Percentiles rank a stretch among this genome's conserved stretches.
These are phyloP conservation scores for Candida xyloterini DNA, from an alignment of 805 yeast species.

Conservation along the genomic window DNA sequence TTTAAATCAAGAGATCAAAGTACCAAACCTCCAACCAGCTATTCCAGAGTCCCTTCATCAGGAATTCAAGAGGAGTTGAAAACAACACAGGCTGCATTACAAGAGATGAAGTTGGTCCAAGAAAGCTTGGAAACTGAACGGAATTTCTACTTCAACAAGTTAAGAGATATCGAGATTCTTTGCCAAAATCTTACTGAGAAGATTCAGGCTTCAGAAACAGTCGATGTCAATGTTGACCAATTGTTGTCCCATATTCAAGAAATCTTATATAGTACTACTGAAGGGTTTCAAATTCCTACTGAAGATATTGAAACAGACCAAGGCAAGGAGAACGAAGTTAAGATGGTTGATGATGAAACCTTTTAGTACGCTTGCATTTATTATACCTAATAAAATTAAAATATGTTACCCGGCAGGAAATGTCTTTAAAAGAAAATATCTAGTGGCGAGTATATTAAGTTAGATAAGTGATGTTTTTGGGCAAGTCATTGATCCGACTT, in stretches of 20 bases:
- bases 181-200: constrained; percentile 61
- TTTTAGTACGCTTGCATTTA: constrained; percentile 22
- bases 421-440: not conserved
- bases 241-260: constrained; percentile 63
- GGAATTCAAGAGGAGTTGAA: constrained; percentile 43
- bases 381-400: not conserved
- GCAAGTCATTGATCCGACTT: not conserved
- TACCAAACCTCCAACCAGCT: constrained; percentile 7
- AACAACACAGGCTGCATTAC: constrained; percentile 51
- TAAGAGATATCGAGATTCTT: constrained; percentile 83
- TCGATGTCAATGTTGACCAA: constrained; percentile 33
- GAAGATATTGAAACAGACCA: constrained; percentile 19
- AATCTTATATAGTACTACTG: constrained; percentile 76
- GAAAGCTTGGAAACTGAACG: constrained; percentile 78
- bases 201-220: constrained; percentile 33
- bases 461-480: constrained; percentile 3
- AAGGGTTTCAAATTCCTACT: constrained; percentile 71
- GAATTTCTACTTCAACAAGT: constrained; percentile 83
- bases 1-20: constrained; percentile 13
- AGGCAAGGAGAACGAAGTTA: constrained; percentile 20
- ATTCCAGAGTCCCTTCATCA: constrained; percentile 10
- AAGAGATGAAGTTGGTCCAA: constrained; percentile 55
- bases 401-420: constrained; percentile 7
- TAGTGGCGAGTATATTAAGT: constrained; percentile 6
- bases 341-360: constrained; percentile 36